Base-by-base conservation (phyloP, 257 asterid genomes). In the Nicotiana attenuata region DNA sequence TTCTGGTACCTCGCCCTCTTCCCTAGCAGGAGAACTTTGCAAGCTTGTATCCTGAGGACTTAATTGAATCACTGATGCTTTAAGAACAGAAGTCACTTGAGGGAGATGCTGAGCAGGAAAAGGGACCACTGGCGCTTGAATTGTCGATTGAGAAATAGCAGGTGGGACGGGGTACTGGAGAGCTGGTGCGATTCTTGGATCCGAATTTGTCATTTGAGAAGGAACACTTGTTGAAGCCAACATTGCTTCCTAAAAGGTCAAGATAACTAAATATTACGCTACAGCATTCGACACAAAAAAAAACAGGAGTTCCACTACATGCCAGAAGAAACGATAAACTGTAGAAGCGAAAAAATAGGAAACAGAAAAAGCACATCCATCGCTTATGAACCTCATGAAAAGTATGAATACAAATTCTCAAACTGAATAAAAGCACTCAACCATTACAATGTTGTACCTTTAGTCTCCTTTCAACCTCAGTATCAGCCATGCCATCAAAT, bases 1-100 rank as follows among this genome's bases (percentile, higher is more conserved):
- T 87, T 96, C 99, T 16, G 97, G 97, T 38, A 96, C 97, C 89
- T 96, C 99, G 47, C 99, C 99, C 86, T 96, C 99, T 92, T 96
- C 99, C 85, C 93, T 90, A 82, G 97, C 98, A 80, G 98, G 97
- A 85, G 99, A 93, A 83, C 89, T 87, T 59, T 84, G 96, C 87
- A 90, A 81, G 77, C 82, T 85, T 76, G 90, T 77, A 29, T 94
- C 99, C 80, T 83, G 90, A 80, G 91, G 93, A 71, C 86, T 83
- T 84, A 86, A 79, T 83, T 85, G 98, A 80, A 89, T 83, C 60
- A 85, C 24, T n/a, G 92, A 87, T 63, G 91, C 83, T 88, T 90
- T 92, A 66, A 88, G 87, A 53, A 86, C 84, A 33, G 94, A 64
- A 59, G 89, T 66, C 76, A 87, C 91, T 83, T 91, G 98, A 87